Evolutionary conservation across 495 filamentous ascomycete genomes (phyloP), one percentile per base, ranked within the genome.

Genomic region (Lentithecium fluviatile): DNA sequence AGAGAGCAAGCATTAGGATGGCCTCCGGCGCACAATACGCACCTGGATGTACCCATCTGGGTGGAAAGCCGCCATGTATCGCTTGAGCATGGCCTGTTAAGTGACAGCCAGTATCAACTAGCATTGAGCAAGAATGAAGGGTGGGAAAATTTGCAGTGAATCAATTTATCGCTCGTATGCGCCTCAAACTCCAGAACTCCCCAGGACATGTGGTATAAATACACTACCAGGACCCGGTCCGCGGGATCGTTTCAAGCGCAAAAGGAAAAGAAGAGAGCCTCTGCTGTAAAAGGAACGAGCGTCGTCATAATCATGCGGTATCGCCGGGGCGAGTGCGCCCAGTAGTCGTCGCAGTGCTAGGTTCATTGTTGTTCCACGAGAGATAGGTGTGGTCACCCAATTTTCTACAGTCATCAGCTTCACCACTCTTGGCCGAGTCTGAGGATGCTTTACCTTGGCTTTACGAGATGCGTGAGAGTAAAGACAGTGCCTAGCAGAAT

Each of bases 331-430:
- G 69, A 19, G 56, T 17, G 23, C 73, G 64, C 2, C 83, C 84
- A 46, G 81, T 83, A 48, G 82, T 75, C 47, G 81, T 80, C 55
- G 82, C 83, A 5, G 80, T 80, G 42, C 76, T 82, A 1, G 86
- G 82, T 36, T 87, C 83, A 21, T 94, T 90, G 70, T 91, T 93
- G 75, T 97, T 96, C 95, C 95, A 99, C 8, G 88, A 90, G 38
- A 99, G 81, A 74, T 97, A 97, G 26, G 90, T 96, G 71, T 96
- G 94, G 73, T 99, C 94, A 25, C 94, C 94, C 45, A 99, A 82
- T 87, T 97, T 97, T 62, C 94, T 92, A 21, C 25, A 61, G 13
- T 64, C 2, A 67, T 54, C 15, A 60, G 32, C 12, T 13, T 32
- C 24, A 36, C 38, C 32, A 23, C 11, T 43, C 13, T 56, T 34